Evolutionary conservation across 1,284 basidiomycete species (phyloP).

Genomic region (Quambalaria eucalypti): DNA sequence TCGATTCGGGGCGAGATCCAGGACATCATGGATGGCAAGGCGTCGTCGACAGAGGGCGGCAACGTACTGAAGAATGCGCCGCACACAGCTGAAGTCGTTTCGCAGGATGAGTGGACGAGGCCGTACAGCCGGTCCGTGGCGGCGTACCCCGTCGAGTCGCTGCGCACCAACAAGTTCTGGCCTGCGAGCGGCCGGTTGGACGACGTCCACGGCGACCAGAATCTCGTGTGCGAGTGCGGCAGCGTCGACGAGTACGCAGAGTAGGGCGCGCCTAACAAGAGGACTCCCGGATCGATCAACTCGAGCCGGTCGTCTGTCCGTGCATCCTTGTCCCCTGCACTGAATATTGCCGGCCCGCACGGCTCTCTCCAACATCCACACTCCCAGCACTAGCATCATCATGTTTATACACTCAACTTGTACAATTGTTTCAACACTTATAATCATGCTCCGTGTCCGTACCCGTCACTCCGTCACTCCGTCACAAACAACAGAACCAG

Average conservation of each 20-base stretch:
- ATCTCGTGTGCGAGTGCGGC: constrained; percentile 34
- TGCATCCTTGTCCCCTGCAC: too few species aligned
- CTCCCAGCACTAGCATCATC: too few species aligned
- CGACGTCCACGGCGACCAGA: constrained; percentile 35
- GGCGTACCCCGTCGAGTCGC: constrained; percentile 30
- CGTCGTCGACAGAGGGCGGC: constrained; percentile 46
- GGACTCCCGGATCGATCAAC: too few species aligned
- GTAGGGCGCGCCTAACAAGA: too few species aligned
- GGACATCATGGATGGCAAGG: constrained; percentile 73
- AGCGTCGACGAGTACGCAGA: constrained; percentile 24
- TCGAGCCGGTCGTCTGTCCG: too few species aligned
- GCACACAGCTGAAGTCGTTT: constrained; percentile 70
- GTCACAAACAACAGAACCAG: too few species aligned
- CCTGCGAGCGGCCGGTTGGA: constrained; percentile 37
- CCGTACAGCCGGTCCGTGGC: constrained; percentile 34
- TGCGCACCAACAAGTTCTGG: constrained; percentile 41
- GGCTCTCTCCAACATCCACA: too few species aligned
- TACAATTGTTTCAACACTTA: too few species aligned
- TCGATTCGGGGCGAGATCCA: constrained; percentile 83
- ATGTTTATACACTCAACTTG: too few species aligned
- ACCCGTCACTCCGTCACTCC: too few species aligned
- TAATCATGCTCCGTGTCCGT: too few species aligned
- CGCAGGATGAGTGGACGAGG: constrained; percentile 71
- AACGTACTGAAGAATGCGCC: constrained; percentile 91
- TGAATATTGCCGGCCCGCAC: too few species aligned